Evolutionary conservation across 2,329 filamentous ascomycete genomes (phyloP), one percentile per base, ranked within the genome.

Genomic region (Pyrenophora teres): DNA sequence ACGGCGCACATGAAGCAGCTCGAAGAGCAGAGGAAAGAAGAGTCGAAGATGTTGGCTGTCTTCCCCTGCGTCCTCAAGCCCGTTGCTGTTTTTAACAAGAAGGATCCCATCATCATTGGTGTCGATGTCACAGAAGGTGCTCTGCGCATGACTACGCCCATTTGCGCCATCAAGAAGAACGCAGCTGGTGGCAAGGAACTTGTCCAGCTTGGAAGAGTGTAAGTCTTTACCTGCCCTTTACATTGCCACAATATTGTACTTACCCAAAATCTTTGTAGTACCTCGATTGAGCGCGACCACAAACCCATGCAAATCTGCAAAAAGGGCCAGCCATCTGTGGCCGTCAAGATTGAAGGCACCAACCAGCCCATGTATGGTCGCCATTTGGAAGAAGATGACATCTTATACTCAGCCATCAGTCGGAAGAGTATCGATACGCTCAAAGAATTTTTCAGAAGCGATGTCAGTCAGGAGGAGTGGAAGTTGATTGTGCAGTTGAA

Each of bases 21-120:
- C 62, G 81, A 87, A 25, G 92, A 93, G 77, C 88, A 92, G 81
- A 92, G 92, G 80, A 97, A 97, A 81, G 93, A 97, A 70, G 92
- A 97, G 69, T 90, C 87, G 68, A 97, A 97, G 81, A 85, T 97
- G 79, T 78, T 94, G 67, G 95, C 94, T 37, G 93, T 99, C 64
- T 99, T 97, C 84, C 95, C 94, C 31, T 97, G 94, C 71, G 89
- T 97, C 32, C 84, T 99, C 49, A 84, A 83, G 63, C 86, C 93
- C 0, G 90, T 99, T 33, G 92, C 92, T 13, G 89, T 99, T 23
- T 99, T 99, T 85, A 97, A 97, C 83, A 99, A 99, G 84, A 96
- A 92, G 44, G 85, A 87, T 62, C 94, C 94, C 32, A 97, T 99
- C 64, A 90, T 99, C 52, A 81, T 99, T 41, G 94, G 94, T 79